phyloP scores from a whole-genome alignment of 805 yeast species.

The Barnettozyma populi region DNA sequence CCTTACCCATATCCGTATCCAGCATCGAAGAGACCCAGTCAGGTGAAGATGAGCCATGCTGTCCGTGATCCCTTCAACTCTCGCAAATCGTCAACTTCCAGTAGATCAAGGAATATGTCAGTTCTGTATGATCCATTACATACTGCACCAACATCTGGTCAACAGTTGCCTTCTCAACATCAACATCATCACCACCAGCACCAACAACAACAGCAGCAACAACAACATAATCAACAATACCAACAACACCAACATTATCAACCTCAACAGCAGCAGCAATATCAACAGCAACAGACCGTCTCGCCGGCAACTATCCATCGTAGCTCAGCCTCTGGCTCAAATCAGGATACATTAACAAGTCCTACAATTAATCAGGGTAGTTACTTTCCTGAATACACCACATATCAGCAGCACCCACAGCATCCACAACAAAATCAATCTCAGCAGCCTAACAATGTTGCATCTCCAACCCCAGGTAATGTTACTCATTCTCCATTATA shows the following conservation, averaged over 20 bases:
- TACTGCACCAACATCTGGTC: conserved; percentile 8
- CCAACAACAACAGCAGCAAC: background rate
- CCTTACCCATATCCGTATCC: conserved; percentile 25
- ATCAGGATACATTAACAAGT: conserved; percentile 9
- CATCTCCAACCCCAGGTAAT: background rate
- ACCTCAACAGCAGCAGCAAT: background rate
- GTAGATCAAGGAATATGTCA: conserved; percentile 23
- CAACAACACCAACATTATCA: background rate
- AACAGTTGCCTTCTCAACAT: background rate
- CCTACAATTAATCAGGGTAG: conserved; percentile 6
- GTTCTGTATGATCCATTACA: conserved; percentile 25
- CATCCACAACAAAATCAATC: conserved; percentile 5
- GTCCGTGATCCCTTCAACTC: conserved; percentile 24
- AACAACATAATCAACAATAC: background rate
- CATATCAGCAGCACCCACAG: conserved; percentile 11
- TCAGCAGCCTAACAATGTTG: background rate
- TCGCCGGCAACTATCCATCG: conserved; percentile 17
- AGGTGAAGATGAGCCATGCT: conserved; percentile 7
- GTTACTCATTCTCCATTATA: background rate
- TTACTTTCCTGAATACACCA: conserved; percentile 20
- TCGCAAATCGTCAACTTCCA: conserved; percentile 18
- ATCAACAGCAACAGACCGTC: background rate
- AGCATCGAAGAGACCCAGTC: conserved; percentile 9
- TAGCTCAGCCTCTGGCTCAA: conserved; percentile 17
- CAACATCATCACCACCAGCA: background rate